These are phyloP conservation scores for Brettanomyces custersianus DNA, from an alignment of 805 yeast species.

Conservation along the genomic window DNA sequence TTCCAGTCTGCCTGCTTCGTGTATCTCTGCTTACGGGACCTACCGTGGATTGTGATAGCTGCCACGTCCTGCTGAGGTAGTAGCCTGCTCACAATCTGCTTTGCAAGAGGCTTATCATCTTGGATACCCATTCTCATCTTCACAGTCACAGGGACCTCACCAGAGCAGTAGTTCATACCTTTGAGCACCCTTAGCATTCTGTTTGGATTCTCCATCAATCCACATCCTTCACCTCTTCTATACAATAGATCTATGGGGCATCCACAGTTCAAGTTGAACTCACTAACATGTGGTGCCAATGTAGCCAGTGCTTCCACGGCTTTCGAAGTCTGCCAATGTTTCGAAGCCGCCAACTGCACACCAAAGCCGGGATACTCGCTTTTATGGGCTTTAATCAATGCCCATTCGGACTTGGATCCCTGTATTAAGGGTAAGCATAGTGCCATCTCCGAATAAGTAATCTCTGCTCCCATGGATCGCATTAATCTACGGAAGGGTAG, in stretches of 20 bases:
- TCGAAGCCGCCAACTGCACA: conserved; percentile 84
- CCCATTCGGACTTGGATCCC: conserved; percentile 96
- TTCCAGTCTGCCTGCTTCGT: conserved; percentile 91
- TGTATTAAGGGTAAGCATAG: conserved; percentile 75
- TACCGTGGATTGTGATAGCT: conserved; percentile 90
- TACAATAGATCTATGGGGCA: conserved; percentile 96
- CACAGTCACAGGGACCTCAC: conserved; percentile 87
- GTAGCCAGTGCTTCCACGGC: conserved; percentile 74
- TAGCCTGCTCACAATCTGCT: conserved; percentile 58
- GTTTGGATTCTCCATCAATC: conserved; percentile 82
- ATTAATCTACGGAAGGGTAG: conserved; percentile 89
- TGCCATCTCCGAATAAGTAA: conserved; percentile 96
- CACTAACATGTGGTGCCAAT: conserved; percentile 50
- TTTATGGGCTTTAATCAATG: conserved; percentile 80
- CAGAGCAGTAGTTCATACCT: conserved; percentile 82
- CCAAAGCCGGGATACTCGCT: conserved; percentile 85
- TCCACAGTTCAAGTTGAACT: conserved; percentile 88
- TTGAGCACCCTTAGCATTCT: conserved; percentile 68
- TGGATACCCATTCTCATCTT: conserved; percentile 88
- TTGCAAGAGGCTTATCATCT: conserved; percentile 86
- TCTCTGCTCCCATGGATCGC: conserved; percentile 85
- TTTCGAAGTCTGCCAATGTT: conserved; percentile 89
- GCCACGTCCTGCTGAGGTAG: conserved; percentile 76
- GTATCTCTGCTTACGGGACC: conserved; percentile 94
- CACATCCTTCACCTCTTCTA: conserved; percentile 93